Conservation (phyloP, 1,284 basidiomycete genomes). For the Ustilago bromivora region DNA sequence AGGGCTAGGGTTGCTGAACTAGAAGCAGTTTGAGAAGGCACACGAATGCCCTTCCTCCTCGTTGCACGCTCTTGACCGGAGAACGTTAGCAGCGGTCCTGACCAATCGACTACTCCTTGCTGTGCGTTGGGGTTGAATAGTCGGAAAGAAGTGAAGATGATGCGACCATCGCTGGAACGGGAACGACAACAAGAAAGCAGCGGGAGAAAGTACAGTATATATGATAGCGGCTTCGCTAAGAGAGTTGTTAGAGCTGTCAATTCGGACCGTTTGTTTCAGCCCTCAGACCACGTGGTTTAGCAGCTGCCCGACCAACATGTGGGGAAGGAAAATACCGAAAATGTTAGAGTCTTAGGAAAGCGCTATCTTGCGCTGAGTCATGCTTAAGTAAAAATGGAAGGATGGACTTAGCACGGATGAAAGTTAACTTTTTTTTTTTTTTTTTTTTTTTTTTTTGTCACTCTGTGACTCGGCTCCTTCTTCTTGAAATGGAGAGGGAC, state of each 20-base stretch:
- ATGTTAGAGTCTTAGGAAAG: background rate
- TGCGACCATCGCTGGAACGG: background rate
- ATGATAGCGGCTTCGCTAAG: too few relatives aligned
- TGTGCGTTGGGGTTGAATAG: background rate
- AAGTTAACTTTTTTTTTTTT: background rate
- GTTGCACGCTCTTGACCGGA: background rate
- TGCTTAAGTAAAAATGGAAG: constrained; percentile 1
- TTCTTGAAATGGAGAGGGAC: constrained; percentile 1
- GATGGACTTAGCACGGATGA: background rate
- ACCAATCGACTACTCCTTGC: background rate
- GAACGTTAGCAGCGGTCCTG: background rate
- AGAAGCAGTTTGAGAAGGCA: too few relatives aligned
- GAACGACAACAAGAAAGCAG: background rate
- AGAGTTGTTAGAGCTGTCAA: background rate
- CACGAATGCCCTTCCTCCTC: background rate
- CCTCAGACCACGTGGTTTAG: constrained; percentile 6
- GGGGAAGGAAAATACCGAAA: background rate
- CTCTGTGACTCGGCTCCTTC: constrained; percentile 13
- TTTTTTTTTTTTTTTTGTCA: background rate
- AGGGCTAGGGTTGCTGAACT: too few relatives aligned
- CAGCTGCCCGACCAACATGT: background rate
- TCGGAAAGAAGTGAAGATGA: background rate
- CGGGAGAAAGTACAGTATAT: background rate
- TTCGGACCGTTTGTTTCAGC: background rate
- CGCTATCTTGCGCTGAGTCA: background rate